Evolutionary conservation across 2,329 filamentous ascomycete genomes (phyloP).

Genomic region (Colletotrichum tropicicola): DNA sequence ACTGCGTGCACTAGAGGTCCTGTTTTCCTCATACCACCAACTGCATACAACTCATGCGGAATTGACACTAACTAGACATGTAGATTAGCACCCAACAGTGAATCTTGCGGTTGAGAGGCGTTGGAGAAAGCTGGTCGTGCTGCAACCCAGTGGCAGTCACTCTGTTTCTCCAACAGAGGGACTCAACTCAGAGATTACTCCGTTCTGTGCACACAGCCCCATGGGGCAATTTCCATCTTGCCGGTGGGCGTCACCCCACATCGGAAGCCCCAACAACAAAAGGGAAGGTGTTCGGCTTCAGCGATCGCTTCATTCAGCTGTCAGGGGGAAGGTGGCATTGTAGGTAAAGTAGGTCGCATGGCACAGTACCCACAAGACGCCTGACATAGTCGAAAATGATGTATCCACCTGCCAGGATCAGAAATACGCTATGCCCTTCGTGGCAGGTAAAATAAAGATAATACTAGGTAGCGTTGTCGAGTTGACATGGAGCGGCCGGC

Average conservation of each 20-base stretch:
- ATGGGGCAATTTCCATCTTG: neutral
- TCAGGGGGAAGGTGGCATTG: conserved; percentile 12
- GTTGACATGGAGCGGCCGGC: neutral
- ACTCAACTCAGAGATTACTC: no score
- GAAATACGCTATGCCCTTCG: neutral
- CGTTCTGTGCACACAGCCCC: no score
- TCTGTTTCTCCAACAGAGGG: no score
- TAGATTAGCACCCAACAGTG: no score
- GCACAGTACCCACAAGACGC: neutral
- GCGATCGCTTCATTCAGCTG: neutral
- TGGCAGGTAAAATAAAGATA: conserved; percentile 9
- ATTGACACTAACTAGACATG: no score
- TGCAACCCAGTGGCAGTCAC: no score
- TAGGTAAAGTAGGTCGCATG: neutral
- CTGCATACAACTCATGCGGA: no score
- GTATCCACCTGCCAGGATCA: neutral
- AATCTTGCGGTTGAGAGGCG: no score
- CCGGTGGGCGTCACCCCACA: neutral
- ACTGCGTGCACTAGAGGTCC: no score
- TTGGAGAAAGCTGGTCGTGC: no score
- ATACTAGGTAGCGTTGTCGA: neutral
- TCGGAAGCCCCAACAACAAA: neutral
- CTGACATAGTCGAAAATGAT: neutral
- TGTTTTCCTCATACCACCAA: no score
- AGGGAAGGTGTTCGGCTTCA: neutral